These are phyloP conservation scores for Cicer pinnatifidum DNA, from an alignment of 306 rosid genomes.

Conservation along the genomic window DNA sequence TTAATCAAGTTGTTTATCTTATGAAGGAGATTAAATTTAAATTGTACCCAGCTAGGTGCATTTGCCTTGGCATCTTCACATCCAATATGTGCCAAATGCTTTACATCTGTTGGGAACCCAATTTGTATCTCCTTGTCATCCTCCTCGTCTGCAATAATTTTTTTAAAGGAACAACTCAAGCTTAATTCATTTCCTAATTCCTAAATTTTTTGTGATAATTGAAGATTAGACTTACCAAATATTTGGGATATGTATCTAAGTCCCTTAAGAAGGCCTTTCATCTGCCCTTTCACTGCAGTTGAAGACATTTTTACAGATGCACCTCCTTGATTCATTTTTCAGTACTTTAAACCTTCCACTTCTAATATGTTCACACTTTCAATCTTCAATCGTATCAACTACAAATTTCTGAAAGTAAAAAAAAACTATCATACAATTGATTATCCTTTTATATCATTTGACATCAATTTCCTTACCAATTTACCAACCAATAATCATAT, in stretches of 20 bases:
- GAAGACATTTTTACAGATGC: slow-evolving; percentile 47
- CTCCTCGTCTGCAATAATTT: slow-evolving; percentile 66
- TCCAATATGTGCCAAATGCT: slow-evolving; percentile 66
- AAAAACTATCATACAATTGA: neutral
- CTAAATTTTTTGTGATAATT: neutral
- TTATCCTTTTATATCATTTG: neutral
- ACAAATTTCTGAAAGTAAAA: slow-evolving; percentile 27
- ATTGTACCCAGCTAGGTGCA: slow-evolving; percentile 57
- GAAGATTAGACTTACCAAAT: slow-evolving; percentile 63
- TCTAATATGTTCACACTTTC: slow-evolving; percentile 31
- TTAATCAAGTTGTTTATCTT: neutral
- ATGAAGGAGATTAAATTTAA: neutral
- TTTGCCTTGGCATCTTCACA: slow-evolving; percentile 48
- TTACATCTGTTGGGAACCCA: slow-evolving; percentile 93
- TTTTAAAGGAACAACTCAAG: neutral
- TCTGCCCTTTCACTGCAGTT: slow-evolving; percentile 55
- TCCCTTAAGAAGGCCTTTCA: slow-evolving; percentile 84
- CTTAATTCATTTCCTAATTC: too few species aligned
- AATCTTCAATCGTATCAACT: slow-evolving; percentile 39
- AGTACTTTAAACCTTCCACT: slow-evolving; percentile 19
- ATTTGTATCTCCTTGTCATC: slow-evolving; percentile 69
- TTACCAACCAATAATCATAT: neutral
- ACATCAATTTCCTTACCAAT: neutral
- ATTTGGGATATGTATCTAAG: slow-evolving; percentile 81
- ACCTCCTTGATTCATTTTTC: slow-evolving; percentile 31